Evolutionary conservation across 768 basidiomycete genomes (phyloP), one percentile per base, ranked within the genome.

Genomic region (Pisolithus microcarpus): DNA sequence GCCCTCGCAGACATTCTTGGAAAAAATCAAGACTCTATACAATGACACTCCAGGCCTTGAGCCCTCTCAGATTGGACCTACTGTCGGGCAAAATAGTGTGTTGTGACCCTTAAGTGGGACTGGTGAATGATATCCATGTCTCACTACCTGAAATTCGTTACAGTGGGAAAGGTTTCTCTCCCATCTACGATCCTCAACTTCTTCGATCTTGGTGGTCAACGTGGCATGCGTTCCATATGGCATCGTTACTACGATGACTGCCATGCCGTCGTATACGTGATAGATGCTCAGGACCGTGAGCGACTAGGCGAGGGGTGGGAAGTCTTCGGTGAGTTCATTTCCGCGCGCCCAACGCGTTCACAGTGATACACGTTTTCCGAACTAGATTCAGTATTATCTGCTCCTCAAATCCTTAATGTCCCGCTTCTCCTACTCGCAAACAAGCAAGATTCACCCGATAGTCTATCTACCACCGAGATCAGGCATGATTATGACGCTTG

Each of bases 31-130:
- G 75, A 91, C 89, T 0, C 69, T 90, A 0, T 97, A 94, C 64
- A 95, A 85, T 63, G 81, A 87, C 37, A 80, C 78, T 0, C 92
- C 93, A 0, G 91, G 90, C 0, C 78, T 96, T n/a, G 74, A 87
- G 36, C 85, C 94, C 0, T 86, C 91, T 58, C 96, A 92, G 71
- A 97, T 99, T 58, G 91, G 79, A 0, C 96, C 96, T 1, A 99
- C 96, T 0, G 88, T 99, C 3, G 96, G 96, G 0, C 95, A 98
- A 70, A 98, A 98, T 68, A 95, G 95, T 95, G 56, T 57, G 88
- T 72, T 34, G 11, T 26, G 11, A 21, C 23, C 24, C 13, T 43
- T 15, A 23, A 34, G 34, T 34, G 34, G 11, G 15, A 2, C 23
- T 21, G 16, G 23, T n/a, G 23, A 39, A 21, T 26, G 24, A 18